These are phyloP conservation scores for Clitopilus hobsonii DNA, from an alignment of 768 basidiomycete genomes.

Conservation along the genomic window DNA sequence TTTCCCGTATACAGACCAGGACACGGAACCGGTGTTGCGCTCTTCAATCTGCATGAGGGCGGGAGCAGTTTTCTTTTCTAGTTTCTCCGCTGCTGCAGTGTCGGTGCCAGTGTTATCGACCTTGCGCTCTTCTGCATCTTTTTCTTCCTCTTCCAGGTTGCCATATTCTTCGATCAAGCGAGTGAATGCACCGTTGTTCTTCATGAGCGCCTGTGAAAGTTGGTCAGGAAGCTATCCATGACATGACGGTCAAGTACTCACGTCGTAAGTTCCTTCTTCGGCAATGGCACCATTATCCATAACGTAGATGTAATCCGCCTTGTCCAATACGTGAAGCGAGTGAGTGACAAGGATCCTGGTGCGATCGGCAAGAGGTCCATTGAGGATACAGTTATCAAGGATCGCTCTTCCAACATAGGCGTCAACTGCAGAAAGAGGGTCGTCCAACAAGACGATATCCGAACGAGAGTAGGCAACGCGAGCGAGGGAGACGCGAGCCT, in stretches of 20 bases:
- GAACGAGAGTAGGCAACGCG: slow-evolving; percentile 71
- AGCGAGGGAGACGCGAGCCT: slow-evolving; percentile 68
- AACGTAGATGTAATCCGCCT: slow-evolving; percentile 60
- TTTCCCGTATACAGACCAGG: slow-evolving; percentile 41
- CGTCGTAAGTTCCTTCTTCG: slow-evolving; percentile 60
- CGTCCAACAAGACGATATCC: slow-evolving; percentile 76
- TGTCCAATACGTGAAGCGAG: slow-evolving; percentile 51
- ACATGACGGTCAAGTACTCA: too few relatives aligned
- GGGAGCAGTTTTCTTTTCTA: slow-evolving; percentile 20
- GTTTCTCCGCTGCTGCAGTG: neutral
- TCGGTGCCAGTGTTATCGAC: slow-evolving; percentile 10
- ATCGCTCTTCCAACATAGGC: slow-evolving; percentile 69
- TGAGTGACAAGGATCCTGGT: slow-evolving; percentile 66
- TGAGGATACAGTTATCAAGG: slow-evolving; percentile 59
- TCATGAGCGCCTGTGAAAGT: slow-evolving; percentile 35
- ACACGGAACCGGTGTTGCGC: slow-evolving; percentile 48
- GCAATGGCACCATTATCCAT: slow-evolving; percentile 54
- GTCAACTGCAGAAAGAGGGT: slow-evolving; percentile 78
- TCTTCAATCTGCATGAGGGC: slow-evolving; percentile 53
- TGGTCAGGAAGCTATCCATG: neutral
- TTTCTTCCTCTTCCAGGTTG: slow-evolving; percentile 25
- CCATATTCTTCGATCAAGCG: slow-evolving; percentile 56
- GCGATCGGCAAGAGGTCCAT: slow-evolving; percentile 45
- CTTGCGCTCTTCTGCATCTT: slow-evolving; percentile 22
- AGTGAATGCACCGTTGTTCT: slow-evolving; percentile 38